Percentiles rank a stretch among this genome's conserved stretches.
phyloP scores from a whole-genome alignment of 805 yeast species.

The Starmerella bombi region DNA sequence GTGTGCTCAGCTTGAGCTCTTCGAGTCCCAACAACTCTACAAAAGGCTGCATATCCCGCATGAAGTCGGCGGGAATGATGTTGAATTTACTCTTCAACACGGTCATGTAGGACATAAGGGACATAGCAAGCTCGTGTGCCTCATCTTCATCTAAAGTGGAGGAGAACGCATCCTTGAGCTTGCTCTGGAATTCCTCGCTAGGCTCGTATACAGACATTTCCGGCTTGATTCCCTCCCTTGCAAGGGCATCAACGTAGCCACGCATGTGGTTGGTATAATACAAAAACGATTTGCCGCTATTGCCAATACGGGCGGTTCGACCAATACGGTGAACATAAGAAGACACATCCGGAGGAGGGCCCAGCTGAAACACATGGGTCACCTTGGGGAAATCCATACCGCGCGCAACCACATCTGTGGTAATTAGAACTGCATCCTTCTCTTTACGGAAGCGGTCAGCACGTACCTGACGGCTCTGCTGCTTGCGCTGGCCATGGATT shows the following conservation, averaged over 20 bases:
- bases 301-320: slow-evolving; percentile 90
- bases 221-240: slow-evolving; percentile 41
- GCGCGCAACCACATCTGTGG: slow-evolving; percentile 91
- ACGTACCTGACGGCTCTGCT: slow-evolving; percentile 49
- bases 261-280: slow-evolving; percentile 45
- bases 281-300: slow-evolving; percentile 55
- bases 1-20: slow-evolving; percentile 12
- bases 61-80: slow-evolving; percentile 15
- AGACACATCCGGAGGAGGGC: slow-evolving; percentile 60
- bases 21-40: slow-evolving; percentile 21
- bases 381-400: slow-evolving; percentile 93
- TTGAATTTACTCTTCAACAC: slow-evolving; percentile 18
- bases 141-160: slow-evolving; percentile 16
- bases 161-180: slow-evolving; percentile 12
- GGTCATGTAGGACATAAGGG: slow-evolving; percentile 22
- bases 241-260: slow-evolving; percentile 34
- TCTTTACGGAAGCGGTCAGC: slow-evolving; percentile 41
- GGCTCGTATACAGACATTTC: slow-evolving; percentile 11
- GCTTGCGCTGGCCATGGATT: slow-evolving; percentile 65
- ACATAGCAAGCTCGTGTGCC: slow-evolving; percentile 20
- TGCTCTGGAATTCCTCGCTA: slow-evolving; percentile 16
- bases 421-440: slow-evolving; percentile 47
- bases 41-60: slow-evolving; percentile 22
- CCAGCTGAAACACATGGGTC: slow-evolving; percentile 70
- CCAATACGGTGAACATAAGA: slow-evolving; percentile 88